phyloP scores from a whole-genome alignment of 768 basidiomycete species.

The Lentinula aciculospora region DNA sequence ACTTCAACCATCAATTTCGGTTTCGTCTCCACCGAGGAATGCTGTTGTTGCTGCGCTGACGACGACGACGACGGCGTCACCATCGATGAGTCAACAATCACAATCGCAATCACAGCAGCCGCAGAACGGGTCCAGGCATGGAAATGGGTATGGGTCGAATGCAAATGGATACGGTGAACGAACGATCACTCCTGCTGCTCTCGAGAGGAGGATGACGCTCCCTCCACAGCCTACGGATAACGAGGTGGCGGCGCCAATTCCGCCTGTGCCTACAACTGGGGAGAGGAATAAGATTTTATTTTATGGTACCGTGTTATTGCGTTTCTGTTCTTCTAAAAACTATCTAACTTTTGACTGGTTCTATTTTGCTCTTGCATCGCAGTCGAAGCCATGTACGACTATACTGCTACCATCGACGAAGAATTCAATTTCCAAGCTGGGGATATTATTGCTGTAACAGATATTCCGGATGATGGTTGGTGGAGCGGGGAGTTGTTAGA shows the following conservation, averaged over 20 bases:
- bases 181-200: constrained; percentile 12
- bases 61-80: too few species aligned
- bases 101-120: background rate
- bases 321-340: too few species aligned
- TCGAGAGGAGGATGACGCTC: background rate
- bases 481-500: constrained; percentile 54
- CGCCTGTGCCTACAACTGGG: background rate
- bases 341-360: too few species aligned
- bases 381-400: constrained; percentile 57
- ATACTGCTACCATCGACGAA: constrained; percentile 45
- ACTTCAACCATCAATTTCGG: background rate
- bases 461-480: constrained; percentile 65
- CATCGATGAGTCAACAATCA: too few species aligned
- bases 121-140: too few species aligned
- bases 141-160: too few species aligned
- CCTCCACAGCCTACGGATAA: background rate
- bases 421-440: constrained; percentile 68
- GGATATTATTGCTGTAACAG: constrained; percentile 63
- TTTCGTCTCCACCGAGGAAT: background rate
- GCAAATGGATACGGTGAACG: too few species aligned
- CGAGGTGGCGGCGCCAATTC: background rate
- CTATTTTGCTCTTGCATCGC: too few species aligned
- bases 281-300: constrained; percentile 1
- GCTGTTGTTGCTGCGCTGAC: too few species aligned
- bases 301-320: background rate